Conservation (phyloP, 495 filamentous ascomycete species). For the Ramalina intermedia region DNA sequence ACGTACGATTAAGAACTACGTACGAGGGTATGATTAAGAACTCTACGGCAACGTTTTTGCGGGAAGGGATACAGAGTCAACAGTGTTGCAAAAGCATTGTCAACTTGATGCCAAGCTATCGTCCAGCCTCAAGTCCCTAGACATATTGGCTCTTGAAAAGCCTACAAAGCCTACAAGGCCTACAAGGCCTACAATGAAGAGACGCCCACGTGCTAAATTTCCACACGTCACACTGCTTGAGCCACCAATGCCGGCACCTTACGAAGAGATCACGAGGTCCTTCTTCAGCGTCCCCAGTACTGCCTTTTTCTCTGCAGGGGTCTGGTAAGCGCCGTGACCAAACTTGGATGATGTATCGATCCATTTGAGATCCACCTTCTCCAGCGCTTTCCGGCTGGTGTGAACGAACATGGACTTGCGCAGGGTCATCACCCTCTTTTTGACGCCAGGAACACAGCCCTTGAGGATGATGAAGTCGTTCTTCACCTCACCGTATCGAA, state of each 20-base stretch:
- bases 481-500: conserved; percentile 97
- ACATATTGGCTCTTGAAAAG: too few species aligned
- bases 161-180: too few species aligned
- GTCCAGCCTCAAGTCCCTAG: too few species aligned
- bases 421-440: conserved; percentile 99
- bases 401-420: conserved; percentile 98
- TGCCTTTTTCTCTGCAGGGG: conserved; percentile 87
- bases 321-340: conserved; percentile 99
- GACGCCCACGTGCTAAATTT: too few species aligned
- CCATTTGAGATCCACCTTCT: conserved; percentile 99
- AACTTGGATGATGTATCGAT: conserved; percentile 99
- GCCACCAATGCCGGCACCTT: conserved; percentile 19
- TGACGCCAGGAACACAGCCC: conserved; percentile 92
- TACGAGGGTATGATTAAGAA: too few species aligned
- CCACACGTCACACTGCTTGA: too few species aligned
- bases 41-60: too few species aligned
- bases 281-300: conserved; percentile 98
- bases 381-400: conserved; percentile 82
- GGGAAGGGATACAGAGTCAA: too few species aligned
- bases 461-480: conserved; percentile 99
- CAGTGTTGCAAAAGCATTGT: too few species aligned
- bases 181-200: too few species aligned
- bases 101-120: too few species aligned
- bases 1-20: too few species aligned
- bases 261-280: conserved; percentile 65